Evolutionary conservation across 2,329 filamentous ascomycete genomes (phyloP).

Genomic region (Aspergillus ibericus): DNA sequence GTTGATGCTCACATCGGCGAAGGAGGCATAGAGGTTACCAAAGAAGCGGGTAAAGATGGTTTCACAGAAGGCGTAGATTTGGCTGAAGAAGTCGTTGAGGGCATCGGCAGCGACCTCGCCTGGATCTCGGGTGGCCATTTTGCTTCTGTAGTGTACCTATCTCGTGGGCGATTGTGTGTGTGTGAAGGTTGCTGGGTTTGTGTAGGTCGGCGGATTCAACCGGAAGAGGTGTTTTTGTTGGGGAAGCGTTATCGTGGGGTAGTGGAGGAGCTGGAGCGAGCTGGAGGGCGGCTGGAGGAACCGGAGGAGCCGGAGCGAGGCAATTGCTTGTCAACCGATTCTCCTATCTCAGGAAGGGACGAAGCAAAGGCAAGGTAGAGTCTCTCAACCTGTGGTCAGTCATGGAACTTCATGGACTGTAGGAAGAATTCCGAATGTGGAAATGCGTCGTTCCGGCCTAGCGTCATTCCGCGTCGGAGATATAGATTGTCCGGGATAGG

Average conservation of each 20-base stretch:
- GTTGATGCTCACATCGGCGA: conserved; percentile 44
- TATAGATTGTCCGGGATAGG: conserved; percentile 4
- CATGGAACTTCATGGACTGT: background rate
- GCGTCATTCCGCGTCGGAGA: conserved; percentile 7
- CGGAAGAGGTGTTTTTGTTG: background rate
- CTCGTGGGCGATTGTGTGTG: conserved; percentile 2
- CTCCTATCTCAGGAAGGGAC: background rate
- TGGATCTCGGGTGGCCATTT: conserved; percentile 27
- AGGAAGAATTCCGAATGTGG: conserved; percentile 15
- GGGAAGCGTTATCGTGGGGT: background rate
- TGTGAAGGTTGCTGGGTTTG: conserved; percentile 3
- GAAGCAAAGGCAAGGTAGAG: background rate
- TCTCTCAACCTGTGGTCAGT: background rate
- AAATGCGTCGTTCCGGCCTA: conserved; percentile 17
- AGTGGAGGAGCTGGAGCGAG: background rate
- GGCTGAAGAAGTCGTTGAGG: conserved; percentile 32
- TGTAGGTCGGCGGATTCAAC: background rate
- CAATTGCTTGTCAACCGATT: background rate
- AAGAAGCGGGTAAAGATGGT: conserved; percentile 31
- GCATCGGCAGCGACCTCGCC: conserved; percentile 26
- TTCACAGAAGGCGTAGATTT: conserved; percentile 29
- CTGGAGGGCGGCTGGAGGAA: background rate
- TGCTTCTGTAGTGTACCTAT: conserved; percentile 3
- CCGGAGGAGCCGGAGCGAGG: background rate
- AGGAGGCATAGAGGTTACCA: conserved; percentile 44